Base-by-base conservation (phyloP, 257 asterid species). In the Gynochthodes officinalis region DNA sequence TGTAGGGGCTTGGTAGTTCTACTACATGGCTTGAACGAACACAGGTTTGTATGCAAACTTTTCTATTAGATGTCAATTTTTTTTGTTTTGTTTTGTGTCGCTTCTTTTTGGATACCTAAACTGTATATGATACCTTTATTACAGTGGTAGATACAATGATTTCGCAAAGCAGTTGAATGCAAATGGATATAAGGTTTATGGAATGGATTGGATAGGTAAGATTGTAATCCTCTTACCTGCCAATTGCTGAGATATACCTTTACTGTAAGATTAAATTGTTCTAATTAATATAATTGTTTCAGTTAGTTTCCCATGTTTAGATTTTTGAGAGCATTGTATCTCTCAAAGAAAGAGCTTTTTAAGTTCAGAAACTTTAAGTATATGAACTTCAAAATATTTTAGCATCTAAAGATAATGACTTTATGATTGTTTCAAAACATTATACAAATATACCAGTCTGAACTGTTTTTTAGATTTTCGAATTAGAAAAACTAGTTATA, bases 181-280 rank as follows among this genome's bases (percentile, higher is more conserved):
- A 71, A 86, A 91, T 79, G 97, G 97, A 79, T 88, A 86, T 81
- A 91, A 91, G 84, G 97, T 89, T 53, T 86, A 88, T 54, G 99
- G 90, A 68, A 89, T 94, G 97, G 99, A 94, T 71, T 94, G 99
- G 99, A 85, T 94, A 80, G 99, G 99, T 94, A 76, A 82, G 96
- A 79, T 73, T 61, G 12, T 60, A 27, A 73, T 77, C 64, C 53
- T 68, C 49, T n/a, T 33, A 16, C 46, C 32, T 37, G 53, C 70
- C 11, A 18, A 33, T 66, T 30, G 23, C 54, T 40, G 25, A n/a
- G 2, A 19, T 66, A 52, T 27, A 1, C 3, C 23, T 40, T 67
- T 43, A 28, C 43, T 19, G n/a, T n/a, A 15, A 15, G 7, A 62
- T 3, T 32, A 9, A 7, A 19, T 5, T 67, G 43, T 64, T 48